A percentile compares a stretch with the other conserved stretches of the same genome.
Conservation (phyloP, 139 green algal genomes). For the Coelastrella sp. region DNA sequence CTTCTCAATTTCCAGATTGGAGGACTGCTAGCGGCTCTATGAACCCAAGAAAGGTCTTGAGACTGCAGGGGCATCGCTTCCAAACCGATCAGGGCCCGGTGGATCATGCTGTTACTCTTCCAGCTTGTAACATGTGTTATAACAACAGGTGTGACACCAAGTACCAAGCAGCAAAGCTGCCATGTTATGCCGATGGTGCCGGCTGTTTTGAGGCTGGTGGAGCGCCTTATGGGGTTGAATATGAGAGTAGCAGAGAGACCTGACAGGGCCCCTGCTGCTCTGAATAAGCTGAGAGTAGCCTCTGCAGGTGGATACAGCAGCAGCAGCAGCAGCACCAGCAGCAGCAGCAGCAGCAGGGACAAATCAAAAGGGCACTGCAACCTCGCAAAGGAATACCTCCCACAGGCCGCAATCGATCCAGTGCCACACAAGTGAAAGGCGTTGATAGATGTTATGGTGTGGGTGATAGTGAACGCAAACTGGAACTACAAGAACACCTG, state of each 20-base stretch:
- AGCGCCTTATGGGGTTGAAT: conserved; percentile 59
- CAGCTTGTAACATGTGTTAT: conserved; percentile 40
- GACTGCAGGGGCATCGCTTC: no score
- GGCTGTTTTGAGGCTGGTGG: conserved; percentile 45
- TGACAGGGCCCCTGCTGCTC: conserved; percentile 72
- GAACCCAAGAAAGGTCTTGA: no score
- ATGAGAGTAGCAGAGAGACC: conserved; percentile 79
- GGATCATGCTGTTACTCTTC: no score
- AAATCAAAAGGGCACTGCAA: not conserved
- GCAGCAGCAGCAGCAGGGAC: not conserved
- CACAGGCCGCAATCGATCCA: no score
- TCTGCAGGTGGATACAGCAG: conserved; percentile 25
- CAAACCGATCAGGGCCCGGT: no score
- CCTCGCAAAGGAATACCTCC: not conserved
- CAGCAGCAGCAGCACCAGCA: not conserved
- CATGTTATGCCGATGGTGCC: conserved; percentile 62
- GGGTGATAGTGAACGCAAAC: no score
- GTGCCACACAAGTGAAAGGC: no score
- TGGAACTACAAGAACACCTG: no score
- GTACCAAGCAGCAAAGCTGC: conserved; percentile 61
- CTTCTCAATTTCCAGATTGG: no score
- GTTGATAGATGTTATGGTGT: no score
- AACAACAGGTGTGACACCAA: conserved; percentile 62
- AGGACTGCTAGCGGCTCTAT: no score
- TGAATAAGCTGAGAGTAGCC: conserved; percentile 48